Percentiles rank a stretch among this genome's conserved stretches.
Evolutionary conservation across 345 rosid species (phyloP).

Genomic region (Luvunga scandens): DNA sequence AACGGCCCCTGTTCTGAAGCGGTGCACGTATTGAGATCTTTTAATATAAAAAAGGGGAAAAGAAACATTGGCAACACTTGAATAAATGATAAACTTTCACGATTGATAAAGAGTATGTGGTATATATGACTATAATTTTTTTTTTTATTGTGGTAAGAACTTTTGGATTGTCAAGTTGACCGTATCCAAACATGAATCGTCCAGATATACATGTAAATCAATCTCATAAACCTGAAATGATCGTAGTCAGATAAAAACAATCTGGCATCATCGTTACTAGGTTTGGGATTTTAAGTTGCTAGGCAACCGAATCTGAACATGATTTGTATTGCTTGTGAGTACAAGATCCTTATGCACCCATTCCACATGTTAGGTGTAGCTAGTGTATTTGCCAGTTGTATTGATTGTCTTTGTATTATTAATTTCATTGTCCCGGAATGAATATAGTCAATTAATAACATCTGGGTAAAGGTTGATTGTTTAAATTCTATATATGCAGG

Average conservation of each 20-base stretch:
- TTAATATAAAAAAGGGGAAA: neutral
- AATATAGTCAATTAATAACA: too few species aligned
- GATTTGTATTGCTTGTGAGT: slow-evolving; percentile 16
- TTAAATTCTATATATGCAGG: neutral
- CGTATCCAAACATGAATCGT: neutral
- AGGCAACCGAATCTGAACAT: too few species aligned
- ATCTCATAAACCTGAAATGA: neutral
- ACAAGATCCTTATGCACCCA: neutral
- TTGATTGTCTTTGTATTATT: too few species aligned
- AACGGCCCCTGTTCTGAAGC: neutral
- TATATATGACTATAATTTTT: neutral
- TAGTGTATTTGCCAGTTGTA: neutral
- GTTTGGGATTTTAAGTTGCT: too few species aligned
- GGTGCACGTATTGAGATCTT: neutral
- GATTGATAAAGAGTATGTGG: neutral
- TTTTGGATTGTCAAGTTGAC: neutral
- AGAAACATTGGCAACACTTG: neutral
- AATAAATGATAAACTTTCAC: neutral
- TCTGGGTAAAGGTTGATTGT: neutral
- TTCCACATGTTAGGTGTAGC: neutral
- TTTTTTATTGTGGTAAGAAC: neutral
- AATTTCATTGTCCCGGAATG: too few species aligned
- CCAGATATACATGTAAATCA: neutral
- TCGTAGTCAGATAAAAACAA: neutral
- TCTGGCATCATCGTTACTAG: neutral